A percentile compares a stretch with the other conserved stretches of the same genome.
Evolutionary conservation across 1,139 yeast species (phyloP).

Genomic region (Blastobotrys raffinosifermentans): DNA sequence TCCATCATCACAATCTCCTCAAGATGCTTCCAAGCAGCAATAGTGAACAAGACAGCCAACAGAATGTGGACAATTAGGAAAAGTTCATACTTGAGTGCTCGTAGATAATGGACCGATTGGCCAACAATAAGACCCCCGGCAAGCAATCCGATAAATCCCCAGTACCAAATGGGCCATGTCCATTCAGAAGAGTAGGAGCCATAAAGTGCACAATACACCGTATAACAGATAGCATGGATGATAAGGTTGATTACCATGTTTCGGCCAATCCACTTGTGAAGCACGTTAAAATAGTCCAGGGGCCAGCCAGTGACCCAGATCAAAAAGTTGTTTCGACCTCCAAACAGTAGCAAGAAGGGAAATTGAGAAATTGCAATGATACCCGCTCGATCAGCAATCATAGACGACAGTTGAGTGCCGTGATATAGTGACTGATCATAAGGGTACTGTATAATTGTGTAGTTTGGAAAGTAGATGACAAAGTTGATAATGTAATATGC

Average conservation of each 20-base stretch:
- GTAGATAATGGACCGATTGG: constrained; percentile 44
- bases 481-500: constrained; percentile 41
- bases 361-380: constrained; percentile 34
- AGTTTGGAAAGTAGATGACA: constrained; percentile 37
- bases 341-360: constrained; percentile 51
- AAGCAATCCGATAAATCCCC: constrained; percentile 51
- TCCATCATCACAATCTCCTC: constrained; percentile 37
- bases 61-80: constrained; percentile 56
- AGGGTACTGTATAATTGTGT: constrained; percentile 32
- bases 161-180: constrained; percentile 33
- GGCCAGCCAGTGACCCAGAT: constrained; percentile 56
- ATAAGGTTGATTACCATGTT: constrained; percentile 40
- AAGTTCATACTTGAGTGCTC: constrained; percentile 56
- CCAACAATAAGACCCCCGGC: constrained; percentile 39
- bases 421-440: constrained; percentile 26
- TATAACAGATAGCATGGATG: constrained; percentile 22
- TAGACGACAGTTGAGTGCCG: constrained; percentile 43
- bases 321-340: constrained; percentile 57
- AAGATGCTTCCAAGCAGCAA: constrained; percentile 56
- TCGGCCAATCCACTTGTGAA: constrained; percentile 58
- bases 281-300: constrained; percentile 50
- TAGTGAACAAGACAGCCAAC: constrained; percentile 50
- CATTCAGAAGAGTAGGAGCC: constrained; percentile 11
- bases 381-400: constrained; percentile 58
- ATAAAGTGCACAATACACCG: constrained; percentile 11